These are phyloP conservation scores for Elongisporangium anandrum DNA, from an alignment of 352 stramenopile species.

Conservation along the genomic window DNA sequence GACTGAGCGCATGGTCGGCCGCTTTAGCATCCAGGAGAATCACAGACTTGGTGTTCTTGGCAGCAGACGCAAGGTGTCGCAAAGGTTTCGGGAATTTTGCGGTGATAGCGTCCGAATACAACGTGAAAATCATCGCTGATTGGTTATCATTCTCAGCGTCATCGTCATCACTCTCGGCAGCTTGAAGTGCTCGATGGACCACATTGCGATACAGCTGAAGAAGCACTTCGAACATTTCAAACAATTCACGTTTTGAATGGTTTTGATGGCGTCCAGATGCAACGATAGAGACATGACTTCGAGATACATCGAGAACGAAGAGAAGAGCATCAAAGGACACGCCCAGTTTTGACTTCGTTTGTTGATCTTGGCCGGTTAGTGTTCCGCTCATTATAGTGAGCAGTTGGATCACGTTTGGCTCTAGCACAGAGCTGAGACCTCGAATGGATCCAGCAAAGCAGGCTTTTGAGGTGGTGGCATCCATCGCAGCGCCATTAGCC, in stretches of 20 bases:
- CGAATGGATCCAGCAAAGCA: constrained; percentile 22
- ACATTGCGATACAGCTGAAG: constrained; percentile 31
- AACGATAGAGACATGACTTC: constrained; percentile 1
- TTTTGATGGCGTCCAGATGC: neutral
- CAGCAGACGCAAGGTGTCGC: constrained; percentile 22
- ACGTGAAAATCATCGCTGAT: constrained; percentile 25
- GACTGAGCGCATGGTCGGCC: constrained; percentile 35
- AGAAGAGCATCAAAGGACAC: constrained; percentile 36
- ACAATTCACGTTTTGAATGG: neutral
- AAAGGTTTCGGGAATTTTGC: constrained; percentile 32
- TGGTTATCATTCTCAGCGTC: neutral
- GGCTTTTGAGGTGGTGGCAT: constrained; percentile 29
- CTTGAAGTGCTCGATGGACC: constrained; percentile 12
- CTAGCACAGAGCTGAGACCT: constrained; percentile 32
- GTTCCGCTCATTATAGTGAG: constrained; percentile 14
- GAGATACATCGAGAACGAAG: constrained; percentile 36
- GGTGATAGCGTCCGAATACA: constrained; percentile 43
- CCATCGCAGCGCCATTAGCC: constrained; percentile 15
- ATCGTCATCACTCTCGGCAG: neutral
- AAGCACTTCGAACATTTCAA: constrained; percentile 22
- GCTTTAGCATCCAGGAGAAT: constrained; percentile 34
- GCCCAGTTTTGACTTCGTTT: constrained; percentile 3
- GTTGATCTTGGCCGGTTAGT: constrained; percentile 3
- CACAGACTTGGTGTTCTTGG: constrained; percentile 20
- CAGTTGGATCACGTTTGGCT: constrained; percentile 15